These are phyloP conservation scores for Sordariomycetes sp. DNA, from an alignment of 2,329 filamentous ascomycete species.

Conservation along the genomic window DNA sequence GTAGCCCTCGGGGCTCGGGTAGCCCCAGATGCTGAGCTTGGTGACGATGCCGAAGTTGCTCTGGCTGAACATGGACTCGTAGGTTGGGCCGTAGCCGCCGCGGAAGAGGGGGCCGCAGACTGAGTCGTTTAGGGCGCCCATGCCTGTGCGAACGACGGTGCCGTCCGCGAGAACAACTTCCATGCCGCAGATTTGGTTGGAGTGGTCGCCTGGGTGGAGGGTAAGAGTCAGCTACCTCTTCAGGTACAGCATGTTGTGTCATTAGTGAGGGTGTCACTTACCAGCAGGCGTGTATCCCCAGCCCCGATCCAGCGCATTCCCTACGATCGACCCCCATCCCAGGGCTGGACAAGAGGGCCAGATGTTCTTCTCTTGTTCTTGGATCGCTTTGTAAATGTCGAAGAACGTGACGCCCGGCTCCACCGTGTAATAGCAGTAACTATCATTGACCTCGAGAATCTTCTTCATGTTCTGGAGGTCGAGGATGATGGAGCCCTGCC, in stretches of 20 bases:
- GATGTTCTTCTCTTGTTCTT: conserved; percentile 24
- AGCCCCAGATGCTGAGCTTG: conserved; percentile 38
- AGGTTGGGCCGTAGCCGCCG: conserved; percentile 25
- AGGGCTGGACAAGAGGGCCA: conserved; percentile 31
- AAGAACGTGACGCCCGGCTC: conserved; percentile 46
- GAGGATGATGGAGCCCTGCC: conserved; percentile 26
- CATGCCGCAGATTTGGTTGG: conserved; percentile 27
- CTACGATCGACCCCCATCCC: conserved; percentile 29
- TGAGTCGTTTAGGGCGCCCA: conserved; percentile 31
- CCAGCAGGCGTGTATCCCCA: conserved; percentile 30
- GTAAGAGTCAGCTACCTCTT: too few species aligned
- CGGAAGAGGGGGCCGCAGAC: conserved; percentile 27
- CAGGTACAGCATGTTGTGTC: too few species aligned
- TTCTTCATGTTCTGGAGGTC: conserved; percentile 37
- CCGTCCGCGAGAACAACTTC: conserved; percentile 33
- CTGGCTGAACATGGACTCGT: conserved; percentile 38
- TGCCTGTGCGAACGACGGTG: conserved; percentile 32
- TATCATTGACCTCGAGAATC: conserved; percentile 37
- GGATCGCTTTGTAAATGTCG: conserved; percentile 31
- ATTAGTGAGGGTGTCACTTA: neutral
- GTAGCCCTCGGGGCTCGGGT: conserved; percentile 21
- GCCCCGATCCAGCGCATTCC: conserved; percentile 33
- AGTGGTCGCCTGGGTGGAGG: conserved; percentile 24
- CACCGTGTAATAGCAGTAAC: conserved; percentile 36
- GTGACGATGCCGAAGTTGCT: conserved; percentile 41